Base-by-base conservation (phyloP, 2,329 filamentous ascomycete species). In the Didymella arachidicola region DNA sequence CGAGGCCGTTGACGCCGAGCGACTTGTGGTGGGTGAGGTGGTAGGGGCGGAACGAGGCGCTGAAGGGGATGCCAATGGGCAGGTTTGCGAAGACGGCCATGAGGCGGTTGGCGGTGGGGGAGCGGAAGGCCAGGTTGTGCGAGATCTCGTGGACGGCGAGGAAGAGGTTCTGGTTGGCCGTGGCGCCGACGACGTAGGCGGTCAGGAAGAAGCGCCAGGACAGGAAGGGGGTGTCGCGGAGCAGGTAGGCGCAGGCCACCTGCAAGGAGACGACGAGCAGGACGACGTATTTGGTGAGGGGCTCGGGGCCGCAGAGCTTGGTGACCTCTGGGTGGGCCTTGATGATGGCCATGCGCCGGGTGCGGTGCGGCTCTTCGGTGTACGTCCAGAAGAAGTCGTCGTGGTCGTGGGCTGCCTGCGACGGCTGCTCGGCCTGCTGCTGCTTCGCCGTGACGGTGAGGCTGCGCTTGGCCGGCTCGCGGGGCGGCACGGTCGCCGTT, bases 21-120 rank as follows among this genome's bases (percentile, higher is more conserved):
- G 93, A 97, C 82, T 99, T 99, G 86, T 99, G 95, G 80, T 99
- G 95, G 1, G 95, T 99, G 39, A 99, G 87, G 76, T 99, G 95
- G 82, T 99, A 99, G 4, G 95, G 95, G 86, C 95, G 85, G 82
- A 99, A 99, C 0, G 93, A 94, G 65, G 95, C 95, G 76, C 92
- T 97, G 77, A 99, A 99, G 5, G 95, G 95, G 52, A 98, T 85
- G 45, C 92, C 95, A 75, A 99, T 99, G 46, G 95, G 95, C 45
- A 99, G 82, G 78, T 99, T 99, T 61, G 95, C 95, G 75, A 97
- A 87, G 61, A 99, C 91, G 65, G 95, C 95, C 65, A 98, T 84
- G 51, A 97, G 75, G 19, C 95, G 85, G 80, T 99, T 99, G 61
- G 87, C 89, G 41, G 88, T 76, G 1, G 91, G 85, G 26, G 87